Percentiles rank a stretch among this genome's conserved stretches.
phyloP scores from a whole-genome alignment of 2,329 filamentous ascomycete species.

The Monosporascus sp. region DNA sequence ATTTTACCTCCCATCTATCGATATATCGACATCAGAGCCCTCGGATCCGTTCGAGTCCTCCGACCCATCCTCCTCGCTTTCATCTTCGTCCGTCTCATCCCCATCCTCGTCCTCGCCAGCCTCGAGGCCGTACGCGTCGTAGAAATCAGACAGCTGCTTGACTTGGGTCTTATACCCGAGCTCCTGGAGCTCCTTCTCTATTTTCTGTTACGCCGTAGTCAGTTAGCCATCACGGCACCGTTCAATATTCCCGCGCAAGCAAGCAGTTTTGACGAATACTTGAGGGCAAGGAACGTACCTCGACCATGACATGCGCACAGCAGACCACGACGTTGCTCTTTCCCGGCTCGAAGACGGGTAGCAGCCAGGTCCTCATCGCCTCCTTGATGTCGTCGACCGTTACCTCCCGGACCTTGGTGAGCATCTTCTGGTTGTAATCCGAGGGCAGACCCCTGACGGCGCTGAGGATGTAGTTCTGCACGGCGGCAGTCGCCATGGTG shows the following conservation, averaged over 20 bases:
- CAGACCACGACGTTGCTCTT: constrained; percentile 84
- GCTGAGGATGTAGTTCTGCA: constrained; percentile 75
- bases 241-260: too few relatives aligned
- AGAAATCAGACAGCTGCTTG: constrained; percentile 70
- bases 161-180: constrained; percentile 76
- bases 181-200: constrained; percentile 67
- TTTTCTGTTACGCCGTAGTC: constrained; percentile 45
- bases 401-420: constrained; percentile 73
- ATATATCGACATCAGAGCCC: constrained; percentile 6
- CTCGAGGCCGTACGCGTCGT: constrained; percentile 84
- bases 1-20: not conserved
- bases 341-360: constrained; percentile 74
- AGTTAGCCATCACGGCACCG: not conserved
- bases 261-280: too few relatives aligned
- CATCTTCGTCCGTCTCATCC: constrained; percentile 15
- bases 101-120: constrained; percentile 52
- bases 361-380: constrained; percentile 67
- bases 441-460: constrained; percentile 72
- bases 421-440: constrained; percentile 71
- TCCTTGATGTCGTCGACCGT: constrained; percentile 69
- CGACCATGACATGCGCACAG: constrained; percentile 77
- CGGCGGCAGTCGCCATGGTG: constrained; percentile 76
- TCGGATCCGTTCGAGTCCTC: constrained; percentile 13
- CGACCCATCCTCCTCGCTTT: constrained; percentile 14
- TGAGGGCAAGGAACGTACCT: constrained; percentile 52